Percentiles rank a stretch among this genome's conserved stretches.
Conservation (phyloP, 176 grass and related monocot genomes). For the bread wheat (Triticum aestivum) region IWGSC_CS_RefSeq_v2.1 NC_057808.1:333165261-333165760, state of each 20-base stretch:
- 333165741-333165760: conserved; percentile 73
- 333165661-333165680: conserved; percentile 1
- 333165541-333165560: conserved; percentile 28
- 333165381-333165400: conserved; percentile 27
- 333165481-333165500: background rate
- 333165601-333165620: conserved; percentile 16
- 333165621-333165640: conserved; percentile 26
- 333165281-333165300: conserved; percentile 41
- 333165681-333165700: conserved; percentile 69
- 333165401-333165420: conserved; percentile 12
- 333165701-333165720: conserved; percentile 77
- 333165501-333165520: background rate
- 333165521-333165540: conserved; percentile 39
- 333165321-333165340: conserved; percentile 42
- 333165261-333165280: background rate
- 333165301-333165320: conserved; percentile 53
- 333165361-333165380: conserved; percentile 45
- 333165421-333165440: background rate
- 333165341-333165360: conserved; percentile 44
- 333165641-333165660: conserved; percentile 22
- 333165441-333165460: background rate
- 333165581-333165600: conserved; percentile 37
- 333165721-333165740: conserved; percentile 57
- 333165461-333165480: background rate
- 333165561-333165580: background rate